A percentile compares a stretch with the other conserved stretches of the same genome.
phyloP scores from a whole-genome alignment of 257 asterid genomes.

The Plantago major region DNA sequence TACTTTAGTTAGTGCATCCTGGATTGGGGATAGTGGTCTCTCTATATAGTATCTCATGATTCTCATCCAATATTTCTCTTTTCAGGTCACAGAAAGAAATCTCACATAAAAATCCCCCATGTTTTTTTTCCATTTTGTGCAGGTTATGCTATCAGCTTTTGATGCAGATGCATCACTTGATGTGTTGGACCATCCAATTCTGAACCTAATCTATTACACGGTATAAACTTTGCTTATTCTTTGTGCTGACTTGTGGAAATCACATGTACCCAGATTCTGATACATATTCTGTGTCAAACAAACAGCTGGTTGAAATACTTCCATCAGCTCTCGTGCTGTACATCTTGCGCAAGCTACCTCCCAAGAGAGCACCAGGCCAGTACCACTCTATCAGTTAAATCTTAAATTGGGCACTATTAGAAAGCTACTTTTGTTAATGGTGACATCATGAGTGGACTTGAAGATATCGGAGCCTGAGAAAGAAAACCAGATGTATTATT shows the following conservation, averaged over 20 bases:
- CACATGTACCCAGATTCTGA: constrained; percentile 10
- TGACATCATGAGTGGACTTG: constrained; percentile 11
- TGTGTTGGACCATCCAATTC: constrained; percentile 73
- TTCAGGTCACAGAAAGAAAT: no score
- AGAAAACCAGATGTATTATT: constrained; percentile 33
- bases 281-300: constrained; percentile 11
- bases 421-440: constrained; percentile 1
- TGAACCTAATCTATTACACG: constrained; percentile 76
- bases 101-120: no score
- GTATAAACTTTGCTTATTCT: constrained; percentile 31
- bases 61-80: no score
- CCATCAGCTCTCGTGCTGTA: constrained; percentile 74
- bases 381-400: constrained; percentile 57
- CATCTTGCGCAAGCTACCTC: constrained; percentile 69
- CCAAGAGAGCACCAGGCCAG: constrained; percentile 49
- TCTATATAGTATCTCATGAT: no score
- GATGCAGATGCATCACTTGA: constrained; percentile 72
- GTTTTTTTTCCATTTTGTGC: constrained; percentile 21
- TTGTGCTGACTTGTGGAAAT: not conserved
- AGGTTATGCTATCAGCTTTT: constrained; percentile 82
- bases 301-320: constrained; percentile 75
- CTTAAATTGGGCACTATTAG: not conserved
- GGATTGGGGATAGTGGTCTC: no score
- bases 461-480: constrained; percentile 24
- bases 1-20: no score